phyloP scores from a whole-genome alignment of 257 asterid genomes.

The Plantago major region DNA sequence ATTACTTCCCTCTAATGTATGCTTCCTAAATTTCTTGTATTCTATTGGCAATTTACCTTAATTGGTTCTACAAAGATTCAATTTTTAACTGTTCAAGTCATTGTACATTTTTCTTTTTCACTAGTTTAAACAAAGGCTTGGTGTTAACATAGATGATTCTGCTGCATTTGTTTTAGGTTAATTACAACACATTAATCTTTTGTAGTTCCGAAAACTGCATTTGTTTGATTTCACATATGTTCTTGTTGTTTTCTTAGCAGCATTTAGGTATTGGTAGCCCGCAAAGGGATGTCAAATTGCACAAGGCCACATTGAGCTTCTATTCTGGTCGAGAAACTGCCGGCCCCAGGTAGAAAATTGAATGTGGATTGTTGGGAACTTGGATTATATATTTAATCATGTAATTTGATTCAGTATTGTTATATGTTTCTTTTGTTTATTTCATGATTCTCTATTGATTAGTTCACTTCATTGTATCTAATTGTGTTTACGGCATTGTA shows the following conservation, averaged over 20 bases:
- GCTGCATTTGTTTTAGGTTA: no score
- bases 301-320: conserved; percentile 13
- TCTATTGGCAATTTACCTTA: background rate
- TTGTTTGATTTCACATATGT: background rate
- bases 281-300: conserved; percentile 19
- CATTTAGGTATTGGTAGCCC: conserved; percentile 16
- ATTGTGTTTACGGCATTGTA: no score
- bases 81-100: background rate
- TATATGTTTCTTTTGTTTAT: background rate
- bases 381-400: background rate
- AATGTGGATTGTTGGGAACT: conserved; percentile 1
- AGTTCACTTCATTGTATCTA: background rate
- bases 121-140: no score
- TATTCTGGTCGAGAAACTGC: conserved; percentile 8
- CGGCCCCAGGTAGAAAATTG: conserved; percentile 29
- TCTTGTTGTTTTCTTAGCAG: conserved; percentile 11
- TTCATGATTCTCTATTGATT: background rate
- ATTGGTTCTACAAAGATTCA: background rate
- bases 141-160: no score
- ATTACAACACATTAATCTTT: no score
- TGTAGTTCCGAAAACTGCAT: no score
- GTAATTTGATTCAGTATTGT: background rate
- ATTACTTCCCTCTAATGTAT: conserved; percentile 22
- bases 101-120: no score
- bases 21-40: background rate